Evolutionary conservation across 2,329 filamentous ascomycete species (phyloP), one percentile per base, ranked within the genome.

Genomic region (Cladophialophora immunda): DNA sequence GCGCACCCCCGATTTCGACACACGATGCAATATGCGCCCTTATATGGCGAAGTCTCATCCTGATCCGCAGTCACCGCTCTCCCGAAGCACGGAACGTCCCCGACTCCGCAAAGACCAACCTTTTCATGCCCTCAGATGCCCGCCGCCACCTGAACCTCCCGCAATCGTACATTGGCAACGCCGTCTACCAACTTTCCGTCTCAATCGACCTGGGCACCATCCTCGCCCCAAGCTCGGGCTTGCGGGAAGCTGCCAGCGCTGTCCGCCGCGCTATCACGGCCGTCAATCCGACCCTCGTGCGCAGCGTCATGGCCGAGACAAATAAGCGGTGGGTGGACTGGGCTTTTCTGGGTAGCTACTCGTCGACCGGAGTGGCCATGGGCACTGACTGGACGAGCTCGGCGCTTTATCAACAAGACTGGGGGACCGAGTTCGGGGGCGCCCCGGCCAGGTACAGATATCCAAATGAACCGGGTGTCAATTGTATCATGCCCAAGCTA

Each of bases 341-440:
- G 61, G 61, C 53, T 3, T 64, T 64, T 25, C n/a, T 64, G 38
- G 27, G 54, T 54, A 58, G 25, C 30, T 58, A 55, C 22, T 34
- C 36, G 17, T 52, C 61, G 17, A 64, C 61, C 3, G 61, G 61
- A 5, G 61, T 64, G 41, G 50, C 61, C n/a, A 64, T 64, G 61
- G 61, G 61, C n/a, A 64, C 61, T 19, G 61, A 64, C 29, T 64
- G 61, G 61, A 64, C 61, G 32, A 64, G 61, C 41, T 57, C 38
- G 15, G 1, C 38, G 27, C 41, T 64, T 8, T 64, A 64, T 34
- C 34, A 50, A 8, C 47, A 57, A 7, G 61, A 64, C 13, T 64
- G 61, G 61, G 61, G 61, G n/a, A 36, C 22, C 19, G 61, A 9
- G 6, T 64, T 64, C 22, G 61, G 54, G 6, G 15, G n/a, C 17